Evolutionary conservation across 2,329 filamentous ascomycete species (phyloP).

Genomic region (Xylaria sp.): DNA sequence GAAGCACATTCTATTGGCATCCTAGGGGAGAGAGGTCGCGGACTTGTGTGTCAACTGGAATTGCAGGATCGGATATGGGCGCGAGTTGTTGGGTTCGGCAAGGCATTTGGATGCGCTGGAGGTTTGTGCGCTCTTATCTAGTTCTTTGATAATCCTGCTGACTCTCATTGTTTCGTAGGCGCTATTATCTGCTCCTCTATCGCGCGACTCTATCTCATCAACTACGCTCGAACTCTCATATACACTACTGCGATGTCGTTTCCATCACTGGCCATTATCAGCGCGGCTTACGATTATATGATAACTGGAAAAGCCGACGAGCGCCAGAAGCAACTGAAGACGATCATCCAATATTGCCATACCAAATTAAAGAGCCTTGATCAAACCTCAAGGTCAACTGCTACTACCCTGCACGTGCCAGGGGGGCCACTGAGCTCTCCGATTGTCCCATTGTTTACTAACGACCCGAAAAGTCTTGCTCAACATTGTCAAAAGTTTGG

Average conservation of each 20-base stretch:
- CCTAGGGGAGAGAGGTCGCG: slow-evolving; percentile 65
- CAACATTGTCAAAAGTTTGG: slow-evolving; percentile 62
- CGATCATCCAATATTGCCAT: slow-evolving; percentile 59
- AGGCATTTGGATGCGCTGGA: slow-evolving; percentile 75
- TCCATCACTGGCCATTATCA: slow-evolving; percentile 56
- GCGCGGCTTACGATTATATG: slow-evolving; percentile 49
- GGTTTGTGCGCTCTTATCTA: slow-evolving; percentile 59
- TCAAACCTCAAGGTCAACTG: slow-evolving; percentile 23
- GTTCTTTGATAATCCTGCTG: slow-evolving; percentile 10
- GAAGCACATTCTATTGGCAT: slow-evolving; percentile 76
- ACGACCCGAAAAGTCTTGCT: slow-evolving; percentile 64
- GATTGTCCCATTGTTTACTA: slow-evolving; percentile 67
- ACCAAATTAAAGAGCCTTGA: slow-evolving; percentile 53
- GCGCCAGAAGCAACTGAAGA: slow-evolving; percentile 56
- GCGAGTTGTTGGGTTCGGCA: slow-evolving; percentile 73
- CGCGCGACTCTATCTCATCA: slow-evolving; percentile 74
- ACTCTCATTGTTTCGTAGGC: slow-evolving; percentile 54
- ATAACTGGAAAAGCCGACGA: slow-evolving; percentile 42
- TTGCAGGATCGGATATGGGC: slow-evolving; percentile 68
- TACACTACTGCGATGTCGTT: slow-evolving; percentile 78
- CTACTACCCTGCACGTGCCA: slow-evolving; percentile 46
- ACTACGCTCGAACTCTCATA: slow-evolving; percentile 79
- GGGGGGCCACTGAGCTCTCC: slow-evolving; percentile 59
- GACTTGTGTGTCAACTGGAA: slow-evolving; percentile 67
- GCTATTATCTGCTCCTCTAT: slow-evolving; percentile 70